Percentiles rank a stretch among this genome's conserved stretches.
Evolutionary conservation across 176 grass and related monocot genomes (phyloP).

Genomic region (Carex pumila): DNA sequence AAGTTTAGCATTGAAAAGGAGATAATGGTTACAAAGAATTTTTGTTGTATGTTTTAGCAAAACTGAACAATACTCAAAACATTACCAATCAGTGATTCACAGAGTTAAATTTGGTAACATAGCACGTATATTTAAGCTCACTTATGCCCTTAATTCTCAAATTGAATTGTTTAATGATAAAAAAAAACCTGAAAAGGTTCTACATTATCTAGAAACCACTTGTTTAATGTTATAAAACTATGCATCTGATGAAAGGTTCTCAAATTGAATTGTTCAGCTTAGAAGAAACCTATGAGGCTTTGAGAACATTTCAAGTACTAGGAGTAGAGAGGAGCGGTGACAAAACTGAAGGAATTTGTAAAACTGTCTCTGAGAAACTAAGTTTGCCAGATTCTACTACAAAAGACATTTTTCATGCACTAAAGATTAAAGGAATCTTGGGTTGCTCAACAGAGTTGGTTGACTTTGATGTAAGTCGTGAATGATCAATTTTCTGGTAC

Average conservation of each 20-base stretch:
- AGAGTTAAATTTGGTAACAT: neutral
- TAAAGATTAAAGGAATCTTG: conserved; percentile 27
- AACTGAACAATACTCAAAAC: neutral
- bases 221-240: neutral
- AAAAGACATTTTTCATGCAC: conserved; percentile 30
- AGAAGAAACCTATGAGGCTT: conserved; percentile 38
- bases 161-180: no score
- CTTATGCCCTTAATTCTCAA: no score
- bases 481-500: conserved; percentile 9
- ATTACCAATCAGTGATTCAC: neutral
- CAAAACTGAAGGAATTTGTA: conserved; percentile 19
- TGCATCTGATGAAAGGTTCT: neutral
- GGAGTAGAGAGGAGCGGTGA: conserved; percentile 2
- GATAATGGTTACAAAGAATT: neutral
- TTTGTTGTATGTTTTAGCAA: neutral
- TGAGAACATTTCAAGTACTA: conserved; percentile 33
- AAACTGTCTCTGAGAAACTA: conserved; percentile 26
- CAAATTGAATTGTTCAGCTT: conserved; percentile 19
- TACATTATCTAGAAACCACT: neutral
- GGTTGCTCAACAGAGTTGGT: conserved; percentile 16
- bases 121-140: no score
- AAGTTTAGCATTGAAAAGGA: neutral
- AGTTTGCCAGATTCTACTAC: conserved; percentile 16
- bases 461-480: conserved; percentile 16
- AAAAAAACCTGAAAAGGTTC: neutral